Evolutionary conservation across 169 alveolate genomes (phyloP), one percentile per base, ranked within the genome.

Genomic region (Eimeria maxima): DNA sequence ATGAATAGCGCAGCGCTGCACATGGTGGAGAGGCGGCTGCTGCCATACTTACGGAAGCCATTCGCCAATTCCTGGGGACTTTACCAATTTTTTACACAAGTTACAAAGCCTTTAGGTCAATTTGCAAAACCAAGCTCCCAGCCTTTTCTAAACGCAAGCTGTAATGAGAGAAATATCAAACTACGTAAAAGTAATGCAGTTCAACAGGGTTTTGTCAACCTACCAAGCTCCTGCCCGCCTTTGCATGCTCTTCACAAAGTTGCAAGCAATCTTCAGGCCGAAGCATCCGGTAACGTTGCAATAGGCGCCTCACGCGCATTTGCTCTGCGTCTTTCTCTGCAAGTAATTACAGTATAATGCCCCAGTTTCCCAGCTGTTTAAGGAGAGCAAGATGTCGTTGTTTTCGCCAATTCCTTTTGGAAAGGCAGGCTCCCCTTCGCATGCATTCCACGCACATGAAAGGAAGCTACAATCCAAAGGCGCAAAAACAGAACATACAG

Each of bases 231-330:
- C 71, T 44, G 83, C 63, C 93, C 22, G 78, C 57, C 45, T 27
- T 63, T 11, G 55, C 53, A 55, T 87, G 93, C 20, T 42, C 93
- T 13, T 87, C 81, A 57, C 33, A 14, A 87, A 87, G 93, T 18
- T 27, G 65, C 81, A 47, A n/a, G 42, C 93, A 60, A 29, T 87
- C 83, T 42, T 87, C 93, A 29, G 93, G 93, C 45, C 93, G 93
- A 24, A 87, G 93, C 93, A 87, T 63, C 65, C 63, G 55, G 65
- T 87, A 87, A 24, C 93, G 93, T 67, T 71, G 83, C 81, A 63
- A 20, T 44, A 87, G 27, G 22, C 81, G 83, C 4, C 60, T 7
- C 50, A 87, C 93, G 33, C 45, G 93, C 45, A 42, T 2, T n/a
- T 22, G 22, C 4, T 87, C 83, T 38, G 65, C 38, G 57, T 24